These are phyloP conservation scores for Striga asiatica DNA, from an alignment of 257 asterid species.

Conservation along the genomic window DNA sequence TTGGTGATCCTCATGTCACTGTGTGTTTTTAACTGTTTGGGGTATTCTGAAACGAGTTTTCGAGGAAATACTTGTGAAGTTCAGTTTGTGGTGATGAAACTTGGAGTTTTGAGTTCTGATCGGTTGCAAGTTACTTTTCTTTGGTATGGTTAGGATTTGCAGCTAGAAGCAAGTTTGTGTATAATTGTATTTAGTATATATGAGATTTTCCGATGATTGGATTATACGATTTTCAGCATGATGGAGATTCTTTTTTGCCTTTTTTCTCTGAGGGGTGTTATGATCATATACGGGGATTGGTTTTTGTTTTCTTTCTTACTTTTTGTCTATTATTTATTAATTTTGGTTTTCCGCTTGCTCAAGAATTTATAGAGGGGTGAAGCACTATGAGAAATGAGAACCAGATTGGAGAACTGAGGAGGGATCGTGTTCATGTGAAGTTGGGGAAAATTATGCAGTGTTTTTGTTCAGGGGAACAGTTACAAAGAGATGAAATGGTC, in stretches of 20 bases:
- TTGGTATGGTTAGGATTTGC: not conserved
- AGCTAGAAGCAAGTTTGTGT: not conserved
- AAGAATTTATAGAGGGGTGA: conserved; percentile 24
- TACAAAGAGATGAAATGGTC: conserved; percentile 33
- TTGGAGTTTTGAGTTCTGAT: conserved; percentile 1
- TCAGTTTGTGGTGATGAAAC: not conserved
- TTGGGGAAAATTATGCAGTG: conserved; percentile 54
- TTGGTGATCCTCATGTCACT: conserved; percentile 14
- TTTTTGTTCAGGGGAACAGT: conserved; percentile 53
- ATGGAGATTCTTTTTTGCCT: not conserved
- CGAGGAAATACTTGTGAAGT: not conserved
- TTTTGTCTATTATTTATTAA: too few relatives aligned
- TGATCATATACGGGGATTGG: conserved; percentile 9
- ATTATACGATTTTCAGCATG: not conserved
- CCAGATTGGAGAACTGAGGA: conserved; percentile 23
- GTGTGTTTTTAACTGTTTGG: not conserved
- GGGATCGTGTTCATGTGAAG: conserved; percentile 17
- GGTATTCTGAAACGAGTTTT: conserved; percentile 4
- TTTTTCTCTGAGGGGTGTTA: not conserved
- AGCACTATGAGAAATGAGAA: conserved; percentile 38
- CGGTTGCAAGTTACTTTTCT: not conserved
- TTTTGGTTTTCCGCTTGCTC: conserved; percentile 17
- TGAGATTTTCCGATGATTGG: not conserved
- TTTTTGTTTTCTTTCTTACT: conserved; percentile 9
- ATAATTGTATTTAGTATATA: not conserved